Evolutionary conservation across 352 stramenopile genomes (phyloP).

Genomic region (Phytophthora foliorum): DNA sequence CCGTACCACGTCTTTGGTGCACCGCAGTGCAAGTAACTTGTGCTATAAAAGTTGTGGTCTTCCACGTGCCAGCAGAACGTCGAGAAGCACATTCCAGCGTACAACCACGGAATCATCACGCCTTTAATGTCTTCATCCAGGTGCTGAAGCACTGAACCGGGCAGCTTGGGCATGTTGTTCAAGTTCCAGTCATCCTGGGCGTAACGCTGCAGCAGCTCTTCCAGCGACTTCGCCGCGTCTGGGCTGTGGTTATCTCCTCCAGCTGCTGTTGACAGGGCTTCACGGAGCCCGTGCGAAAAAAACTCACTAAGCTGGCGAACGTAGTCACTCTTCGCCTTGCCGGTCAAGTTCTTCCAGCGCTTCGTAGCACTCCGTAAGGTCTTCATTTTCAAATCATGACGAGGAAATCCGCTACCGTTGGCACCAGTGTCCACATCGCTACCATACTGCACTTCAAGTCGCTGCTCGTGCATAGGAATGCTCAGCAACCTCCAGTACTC

Average conservation of each 20-base stretch:
- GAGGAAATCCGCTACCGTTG: constrained; percentile 90
- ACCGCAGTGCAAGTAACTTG: constrained; percentile 99
- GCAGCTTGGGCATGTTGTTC: constrained; percentile 97
- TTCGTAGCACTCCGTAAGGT: constrained; percentile 59
- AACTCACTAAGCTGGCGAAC: constrained; percentile 53
- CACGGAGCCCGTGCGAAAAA: constrained; percentile 65
- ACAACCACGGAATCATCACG: constrained; percentile 99
- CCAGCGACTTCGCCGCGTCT: constrained; percentile 42
- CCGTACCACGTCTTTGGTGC: constrained; percentile 99
- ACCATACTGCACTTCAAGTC: constrained; percentile 93
- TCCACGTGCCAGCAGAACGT: constrained; percentile 99
- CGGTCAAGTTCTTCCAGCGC: constrained; percentile 60
- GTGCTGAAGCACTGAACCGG: constrained; percentile 95
- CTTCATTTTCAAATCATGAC: constrained; percentile 64
- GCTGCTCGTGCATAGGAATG: constrained; percentile 76
- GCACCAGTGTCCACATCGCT: constrained; percentile 92
- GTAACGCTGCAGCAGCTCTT: constrained; percentile 80
- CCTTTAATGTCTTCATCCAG: constrained; percentile 98
- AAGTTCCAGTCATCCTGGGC: constrained; percentile 96
- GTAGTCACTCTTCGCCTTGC: constrained; percentile 38
- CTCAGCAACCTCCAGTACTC: constrained; percentile 93
- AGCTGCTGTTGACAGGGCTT: constrained; percentile 23
- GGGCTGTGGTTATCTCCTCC: constrained; percentile 24
- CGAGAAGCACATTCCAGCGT: constrained; percentile 99
- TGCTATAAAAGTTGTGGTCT: constrained; percentile 99